Evolutionary conservation across 192 early-diverging fungal genomes (phyloP).

Genomic region (Umbelopsis vinacea): DNA sequence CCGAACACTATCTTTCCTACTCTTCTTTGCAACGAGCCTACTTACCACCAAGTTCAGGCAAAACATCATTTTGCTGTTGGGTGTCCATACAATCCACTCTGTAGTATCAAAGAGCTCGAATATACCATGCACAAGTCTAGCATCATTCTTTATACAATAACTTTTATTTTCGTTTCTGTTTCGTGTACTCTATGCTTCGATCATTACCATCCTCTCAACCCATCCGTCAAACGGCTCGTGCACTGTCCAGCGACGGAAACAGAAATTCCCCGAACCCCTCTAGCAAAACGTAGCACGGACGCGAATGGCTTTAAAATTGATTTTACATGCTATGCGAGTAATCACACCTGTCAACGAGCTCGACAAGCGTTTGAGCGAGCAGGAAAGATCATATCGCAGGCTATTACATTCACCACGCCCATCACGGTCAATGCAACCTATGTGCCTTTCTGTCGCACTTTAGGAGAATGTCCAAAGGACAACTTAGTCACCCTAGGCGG

Average conservation of each 20-base stretch:
- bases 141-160: neutral
- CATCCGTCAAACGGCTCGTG: neutral
- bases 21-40: too few species aligned
- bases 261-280: slow-evolving; percentile 1
- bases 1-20: too few species aligned
- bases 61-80: too few species aligned
- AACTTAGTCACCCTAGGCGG: slow-evolving; percentile 31
- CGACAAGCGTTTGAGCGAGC: slow-evolving; percentile 32
- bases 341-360: slow-evolving; percentile 31
- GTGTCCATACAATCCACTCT: too few species aligned
- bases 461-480: slow-evolving; percentile 21
- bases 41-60: too few species aligned
- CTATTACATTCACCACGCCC: slow-evolving; percentile 25
- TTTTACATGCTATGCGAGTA: slow-evolving; percentile 21
- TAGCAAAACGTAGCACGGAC: neutral
- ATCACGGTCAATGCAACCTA: slow-evolving; percentile 45
- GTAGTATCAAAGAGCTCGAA: neutral
- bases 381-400: slow-evolving; percentile 30
- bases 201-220: slow-evolving; percentile 21
- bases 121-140: neutral
- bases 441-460: slow-evolving; percentile 32
- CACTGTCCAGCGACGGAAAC: neutral
- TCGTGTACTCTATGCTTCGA: slow-evolving; percentile 21
- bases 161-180: neutral
- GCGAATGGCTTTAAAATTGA: slow-evolving; percentile 14